Conservation (phyloP, 495 filamentous ascomycete species). For the Penicillium canescens region DNA sequence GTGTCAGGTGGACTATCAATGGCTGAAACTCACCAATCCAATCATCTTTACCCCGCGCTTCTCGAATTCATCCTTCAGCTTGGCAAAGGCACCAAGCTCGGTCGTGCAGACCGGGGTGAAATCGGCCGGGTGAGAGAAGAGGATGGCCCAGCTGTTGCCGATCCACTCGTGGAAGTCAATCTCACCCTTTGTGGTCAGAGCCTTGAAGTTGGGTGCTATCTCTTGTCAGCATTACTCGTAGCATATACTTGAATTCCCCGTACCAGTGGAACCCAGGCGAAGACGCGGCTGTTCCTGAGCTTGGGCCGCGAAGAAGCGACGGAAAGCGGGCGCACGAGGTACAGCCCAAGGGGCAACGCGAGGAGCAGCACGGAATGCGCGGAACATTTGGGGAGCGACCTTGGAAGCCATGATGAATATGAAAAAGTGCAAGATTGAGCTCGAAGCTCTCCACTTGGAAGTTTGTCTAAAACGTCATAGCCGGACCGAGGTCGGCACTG, state of each 20-base stretch:
- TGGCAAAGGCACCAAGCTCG: conserved; percentile 68
- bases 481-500: too few species aligned
- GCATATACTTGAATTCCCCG: neutral
- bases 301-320: conserved; percentile 31
- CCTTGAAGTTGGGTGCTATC: conserved; percentile 63
- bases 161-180: conserved; percentile 66
- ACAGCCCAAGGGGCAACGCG: conserved; percentile 25
- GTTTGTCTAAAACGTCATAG: neutral
- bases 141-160: conserved; percentile 60
- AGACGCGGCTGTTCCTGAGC: conserved; percentile 58
- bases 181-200: conserved; percentile 64
- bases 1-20: conserved; percentile 50
- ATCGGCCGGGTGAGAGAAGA: conserved; percentile 71
- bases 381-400: conserved; percentile 27
- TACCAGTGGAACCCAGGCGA: conserved; percentile 56
- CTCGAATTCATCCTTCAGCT: conserved; percentile 60
- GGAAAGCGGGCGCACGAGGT: conserved; percentile 29
- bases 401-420: conserved; percentile 10
- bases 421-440: neutral
- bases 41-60: conserved; percentile 67
- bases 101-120: conserved; percentile 74
- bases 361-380: conserved; percentile 27
- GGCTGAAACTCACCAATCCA: conserved; percentile 55
- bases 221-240: neutral
- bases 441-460: neutral